phyloP scores from a whole-genome alignment of 352 stramenopile genomes.

The Pythium rishiriense region DNA sequence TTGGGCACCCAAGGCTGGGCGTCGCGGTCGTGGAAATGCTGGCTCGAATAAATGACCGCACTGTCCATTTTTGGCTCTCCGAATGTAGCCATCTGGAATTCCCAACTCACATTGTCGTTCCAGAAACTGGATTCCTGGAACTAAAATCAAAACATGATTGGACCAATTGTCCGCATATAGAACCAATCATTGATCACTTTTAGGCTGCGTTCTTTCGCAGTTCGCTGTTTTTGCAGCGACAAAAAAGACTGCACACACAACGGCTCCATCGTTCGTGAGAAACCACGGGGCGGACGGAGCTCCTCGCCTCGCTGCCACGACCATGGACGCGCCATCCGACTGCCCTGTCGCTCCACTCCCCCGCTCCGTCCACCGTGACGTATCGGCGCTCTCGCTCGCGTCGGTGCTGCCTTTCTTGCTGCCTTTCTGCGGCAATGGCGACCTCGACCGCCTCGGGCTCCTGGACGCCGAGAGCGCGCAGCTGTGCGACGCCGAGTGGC shows the following conservation, averaged over 20 bases:
- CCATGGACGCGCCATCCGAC: neutral
- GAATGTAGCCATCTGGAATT: conserved; percentile 28
- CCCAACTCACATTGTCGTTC: neutral
- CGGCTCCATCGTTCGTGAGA: neutral
- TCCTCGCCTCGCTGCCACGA: neutral
- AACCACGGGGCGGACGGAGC: neutral
- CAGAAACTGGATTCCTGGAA: conserved; percentile 6
- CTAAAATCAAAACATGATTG: neutral
- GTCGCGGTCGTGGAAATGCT: too few relatives aligned
- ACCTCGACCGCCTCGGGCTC: conserved; percentile 50
- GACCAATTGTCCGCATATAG: neutral
- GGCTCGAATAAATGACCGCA: neutral
- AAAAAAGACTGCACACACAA: conserved; percentile 24
- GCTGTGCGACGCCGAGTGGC: conserved; percentile 67
- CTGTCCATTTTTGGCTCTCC: conserved; percentile 21
- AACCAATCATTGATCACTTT: conserved; percentile 3
- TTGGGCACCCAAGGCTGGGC: too few relatives aligned
- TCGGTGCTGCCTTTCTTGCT: conserved; percentile 53
- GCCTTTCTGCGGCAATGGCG: conserved; percentile 40
- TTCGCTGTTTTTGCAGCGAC: neutral
- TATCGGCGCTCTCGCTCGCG: conserved; percentile 5
- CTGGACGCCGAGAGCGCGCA: conserved; percentile 42
- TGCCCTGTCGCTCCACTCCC: neutral
- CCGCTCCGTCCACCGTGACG: neutral
- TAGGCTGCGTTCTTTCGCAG: conserved; percentile 14